Percentiles rank a stretch among this genome's conserved stretches.
Conservation (phyloP, 164 flowering plant genomes). For the Euptelea pleiosperma region DNA sequence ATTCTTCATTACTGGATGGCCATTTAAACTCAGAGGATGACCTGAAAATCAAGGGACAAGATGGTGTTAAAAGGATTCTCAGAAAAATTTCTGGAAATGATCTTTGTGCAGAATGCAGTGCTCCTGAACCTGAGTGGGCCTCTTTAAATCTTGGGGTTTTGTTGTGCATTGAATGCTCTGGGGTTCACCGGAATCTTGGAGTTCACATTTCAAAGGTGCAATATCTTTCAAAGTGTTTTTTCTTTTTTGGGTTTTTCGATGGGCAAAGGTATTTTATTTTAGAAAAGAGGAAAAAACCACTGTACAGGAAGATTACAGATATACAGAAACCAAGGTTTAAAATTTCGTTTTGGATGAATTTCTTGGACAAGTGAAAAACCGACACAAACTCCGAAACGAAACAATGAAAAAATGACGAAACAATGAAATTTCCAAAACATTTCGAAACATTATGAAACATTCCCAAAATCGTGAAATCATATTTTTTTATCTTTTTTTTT, state of each 20-base stretch:
- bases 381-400: no score
- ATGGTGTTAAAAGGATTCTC: conserved; percentile 48
- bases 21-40: conserved; percentile 27
- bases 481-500: no score
- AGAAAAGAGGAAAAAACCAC: no score
- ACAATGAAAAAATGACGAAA: no score
- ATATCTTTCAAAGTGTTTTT: neutral
- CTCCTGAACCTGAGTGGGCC: conserved; percentile 94
- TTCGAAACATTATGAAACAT: no score
- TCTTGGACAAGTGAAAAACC: no score
- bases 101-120: conserved; percentile 83
- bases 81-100: conserved; percentile 83
- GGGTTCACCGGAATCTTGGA: conserved; percentile 94
- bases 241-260: neutral
- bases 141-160: conserved; percentile 88
- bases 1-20: conserved; percentile 23
- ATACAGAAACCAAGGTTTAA: no score
- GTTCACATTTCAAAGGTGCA: conserved; percentile 93
- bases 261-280: no score
- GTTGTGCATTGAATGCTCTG: conserved; percentile 93
- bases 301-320: no score
- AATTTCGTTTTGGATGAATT: no score
- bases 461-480: no score
- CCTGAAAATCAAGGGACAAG: conserved; percentile 29
- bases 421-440: no score